Base-by-base conservation (phyloP, 2,329 filamentous ascomycete genomes). In the Huntiella bhutanensis region DNA sequence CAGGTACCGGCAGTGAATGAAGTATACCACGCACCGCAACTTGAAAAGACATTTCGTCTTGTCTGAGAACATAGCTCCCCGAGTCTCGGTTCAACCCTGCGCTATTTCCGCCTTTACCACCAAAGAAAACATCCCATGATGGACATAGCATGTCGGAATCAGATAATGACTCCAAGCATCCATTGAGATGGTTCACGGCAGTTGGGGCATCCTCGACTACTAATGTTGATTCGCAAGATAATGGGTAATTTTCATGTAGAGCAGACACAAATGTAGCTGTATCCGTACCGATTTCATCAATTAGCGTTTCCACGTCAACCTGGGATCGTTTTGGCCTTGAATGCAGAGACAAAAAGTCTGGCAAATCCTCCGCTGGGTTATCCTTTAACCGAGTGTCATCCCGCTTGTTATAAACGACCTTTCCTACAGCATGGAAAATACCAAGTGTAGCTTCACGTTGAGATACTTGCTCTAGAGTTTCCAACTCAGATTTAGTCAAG, bases 381-480 rank as follows among this genome's bases (percentile, higher is more conserved):
- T 48, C 42, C 6, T 34, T 34, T 15, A 38, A 5, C 13, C 36
- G 33, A n/a, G 35, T 39, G 11, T 50, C 41, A 19, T 51, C 43
- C 40, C 91, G 74, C 59, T 95, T 98, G 64, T 98, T 98, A 64
- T 96, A 93, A 1, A 96, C 79, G 2, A 98, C 83, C 58, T 91
- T 95, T 3, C 88, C 91, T 10, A 96, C 82, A 0, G 91, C 86
- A 59, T 98, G 91, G 57, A 98, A 98, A 43, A 98, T 85, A 1
- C 88, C 91, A 2, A 98, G 67, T 52, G 80, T 94, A 12, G 82
- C 80, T 62, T 96, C 91, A 47, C 91, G 75, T 56, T 87, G 84
- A 1, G 82, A 85, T 16, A 96, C 74, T 49, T 91, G 66, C 56
- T 85, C 76, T 7, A 96, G 62, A 4, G 77, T 87, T 52, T 92